These are phyloP conservation scores for Globisporangium canariense DNA, from an alignment of 352 stramenopile genomes.

Conservation along the genomic window DNA sequence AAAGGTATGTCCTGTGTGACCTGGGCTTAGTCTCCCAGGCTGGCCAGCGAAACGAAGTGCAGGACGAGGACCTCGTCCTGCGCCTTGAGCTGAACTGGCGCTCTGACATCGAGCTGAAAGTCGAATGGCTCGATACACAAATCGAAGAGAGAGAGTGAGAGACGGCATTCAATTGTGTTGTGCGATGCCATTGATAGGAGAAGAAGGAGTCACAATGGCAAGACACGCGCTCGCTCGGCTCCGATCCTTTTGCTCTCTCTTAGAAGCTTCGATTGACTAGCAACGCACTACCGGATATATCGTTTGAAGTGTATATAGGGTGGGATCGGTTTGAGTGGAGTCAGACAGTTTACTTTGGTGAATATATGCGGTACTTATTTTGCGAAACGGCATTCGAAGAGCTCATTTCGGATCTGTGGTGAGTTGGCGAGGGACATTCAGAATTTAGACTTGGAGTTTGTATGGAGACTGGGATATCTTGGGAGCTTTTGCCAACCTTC, in stretches of 20 bases:
- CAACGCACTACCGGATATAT: neutral
- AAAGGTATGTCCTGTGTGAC: too few relatives aligned
- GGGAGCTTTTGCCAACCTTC: neutral
- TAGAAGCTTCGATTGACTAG: conserved; percentile 7
- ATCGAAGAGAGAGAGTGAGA: too few relatives aligned
- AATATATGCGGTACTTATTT: neutral
- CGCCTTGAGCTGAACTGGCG: neutral
- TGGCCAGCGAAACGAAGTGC: too few relatives aligned
- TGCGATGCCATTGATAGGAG: neutral
- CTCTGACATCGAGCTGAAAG: too few relatives aligned
- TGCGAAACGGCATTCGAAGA: neutral
- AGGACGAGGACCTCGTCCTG: too few relatives aligned
- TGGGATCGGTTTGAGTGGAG: neutral
- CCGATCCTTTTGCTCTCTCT: neutral
- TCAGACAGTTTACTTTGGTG: neutral
- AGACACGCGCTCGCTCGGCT: neutral
- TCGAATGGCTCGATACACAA: too few relatives aligned
- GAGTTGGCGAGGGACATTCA: neutral
- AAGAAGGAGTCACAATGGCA: conserved; percentile 7
- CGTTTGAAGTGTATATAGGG: neutral
- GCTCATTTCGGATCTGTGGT: neutral
- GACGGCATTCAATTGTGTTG: neutral
- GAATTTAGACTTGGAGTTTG: conserved; percentile 4
- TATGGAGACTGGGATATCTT: neutral
- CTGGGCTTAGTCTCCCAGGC: too few relatives aligned